Base-by-base conservation (phyloP, 176 grass and related monocot genomes). In the Musa acuminata region DNA sequence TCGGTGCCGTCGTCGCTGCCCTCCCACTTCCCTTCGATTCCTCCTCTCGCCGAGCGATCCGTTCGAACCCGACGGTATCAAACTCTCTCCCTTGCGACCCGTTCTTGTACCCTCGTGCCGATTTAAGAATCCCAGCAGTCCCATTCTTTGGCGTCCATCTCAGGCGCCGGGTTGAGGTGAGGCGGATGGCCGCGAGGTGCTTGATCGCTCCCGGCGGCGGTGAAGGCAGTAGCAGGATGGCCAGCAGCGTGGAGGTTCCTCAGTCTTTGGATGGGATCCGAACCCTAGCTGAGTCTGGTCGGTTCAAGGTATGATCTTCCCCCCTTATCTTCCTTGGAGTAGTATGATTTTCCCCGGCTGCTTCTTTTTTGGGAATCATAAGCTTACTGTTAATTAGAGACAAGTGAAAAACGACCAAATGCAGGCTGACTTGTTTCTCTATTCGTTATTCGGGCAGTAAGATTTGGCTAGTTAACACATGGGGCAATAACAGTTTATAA, bases 261-360 rank as follows among this genome's bases (percentile, higher is more conserved):
- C 77, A 62, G 79, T 85, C 81, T 70, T 53, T 90, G 43, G 79
- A 83, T 29, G 85, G 87, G 81, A 90, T 92, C 83, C 87, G 82
- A 29, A 64, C 76, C 75, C 82, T 93, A 13, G 87, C 90, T 4
- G 85, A 97, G 72, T 90, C 87, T 69, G 82, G 80, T 52, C 83
- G 82, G 17, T 97, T 81, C 69, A 97, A 97, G 90, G 89, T 80
- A 92, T 79, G 75, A 23, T 74, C 69, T 49, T 10, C 5, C 23
- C 7, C 13, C 51, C 10, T 49, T 54, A 60, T 35, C 29, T 35
- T 35, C 29, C 3, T 19, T 60, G 17, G 13, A 60, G 57, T 60
- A 5, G 57, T 17, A 60, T 7, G 7, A 17, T 62, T 51, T 19
- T 48, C 9, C n/a, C 17, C 67, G 51, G 66, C 74, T 13, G 49